Evolutionary conservation across 441 rosid species (phyloP), one percentile per base, ranked within the genome.

Genomic region (Gossypium laxum): DNA sequence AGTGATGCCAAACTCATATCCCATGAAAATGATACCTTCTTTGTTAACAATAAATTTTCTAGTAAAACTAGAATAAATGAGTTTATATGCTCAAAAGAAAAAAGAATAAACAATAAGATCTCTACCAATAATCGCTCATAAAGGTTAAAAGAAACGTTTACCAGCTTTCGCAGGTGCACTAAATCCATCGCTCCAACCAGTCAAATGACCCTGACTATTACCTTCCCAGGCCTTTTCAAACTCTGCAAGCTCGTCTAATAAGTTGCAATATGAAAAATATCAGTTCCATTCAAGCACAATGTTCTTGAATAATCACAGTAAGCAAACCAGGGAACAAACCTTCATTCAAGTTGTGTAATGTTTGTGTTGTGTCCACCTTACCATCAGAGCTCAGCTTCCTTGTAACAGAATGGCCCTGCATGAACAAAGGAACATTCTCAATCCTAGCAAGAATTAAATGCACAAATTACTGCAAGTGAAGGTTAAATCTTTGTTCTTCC

Each of bases 391-490:
- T 77, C 11, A 93, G 89, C 81, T 87, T 93, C 82, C 91, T 84
- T 21, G 85, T 83, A 51, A 91, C 80, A 1, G 98, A 86, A 78
- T 88, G 97, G 51, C 94, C 98, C 98, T 91, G 65, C 58, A 80
- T 4, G 66, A 67, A 66, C 68, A 75, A 74, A 10, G 17, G 30
- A 71, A 51, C 11, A 12, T 50, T 24, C 67, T 52, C 67, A 74
- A 67, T 60, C 47, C 62, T 38, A 57, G 19, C 62, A 7, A 28
- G 45, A 30, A 18, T 43, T 38, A 61, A 1, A 55, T 0, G 21
- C 1, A 0, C 54, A 32, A 66, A 24, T 24, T 1, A 1, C 15
- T n/a, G 11, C 18, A 66, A 14, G 17, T 38, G 45, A 38, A 38
- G 17, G 4, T 48, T 8, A 4, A 62, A 30, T 8, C 6, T 51